Evolutionary conservation across 73 alveolate genomes (phyloP).

Genomic region (Urostyla sp.): DNA sequence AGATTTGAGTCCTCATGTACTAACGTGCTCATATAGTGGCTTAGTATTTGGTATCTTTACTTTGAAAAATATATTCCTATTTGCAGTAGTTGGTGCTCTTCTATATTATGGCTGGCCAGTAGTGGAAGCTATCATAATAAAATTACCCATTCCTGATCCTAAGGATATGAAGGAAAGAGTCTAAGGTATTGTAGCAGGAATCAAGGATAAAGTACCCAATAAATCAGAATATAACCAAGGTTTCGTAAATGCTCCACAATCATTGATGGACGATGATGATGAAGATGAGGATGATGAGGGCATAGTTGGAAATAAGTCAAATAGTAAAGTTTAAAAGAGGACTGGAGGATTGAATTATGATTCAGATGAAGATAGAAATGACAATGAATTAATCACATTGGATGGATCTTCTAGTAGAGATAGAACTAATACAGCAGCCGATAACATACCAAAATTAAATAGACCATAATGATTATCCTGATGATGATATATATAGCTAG

Average conservation of each 20-base stretch:
- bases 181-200: neutral
- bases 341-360: constrained; percentile 2
- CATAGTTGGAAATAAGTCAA: neutral
- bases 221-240: neutral
- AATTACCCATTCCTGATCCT: constrained; percentile 58
- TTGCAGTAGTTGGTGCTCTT: constrained; percentile 30
- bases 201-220: neutral
- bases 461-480: constrained; percentile 43
- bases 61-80: neutral
- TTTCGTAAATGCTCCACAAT: constrained; percentile 26
- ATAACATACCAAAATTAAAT: constrained; percentile 24
- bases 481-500: too few relatives aligned
- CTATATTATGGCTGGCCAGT: constrained; percentile 57
- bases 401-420: constrained; percentile 45
- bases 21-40: constrained; percentile 66
- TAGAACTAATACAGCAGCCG: constrained; percentile 22
- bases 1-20: constrained; percentile 67
- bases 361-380: constrained; percentile 47
- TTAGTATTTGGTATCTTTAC: neutral
- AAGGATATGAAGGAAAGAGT: constrained; percentile 34
- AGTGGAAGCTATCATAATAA: constrained; percentile 33
- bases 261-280: constrained; percentile 37
- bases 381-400: constrained; percentile 1
- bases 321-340: neutral
- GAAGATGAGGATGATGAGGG: constrained; percentile 12